Evolutionary conservation across 2,329 filamentous ascomycete species (phyloP).

Genomic region (Karstenula rhodostoma): DNA sequence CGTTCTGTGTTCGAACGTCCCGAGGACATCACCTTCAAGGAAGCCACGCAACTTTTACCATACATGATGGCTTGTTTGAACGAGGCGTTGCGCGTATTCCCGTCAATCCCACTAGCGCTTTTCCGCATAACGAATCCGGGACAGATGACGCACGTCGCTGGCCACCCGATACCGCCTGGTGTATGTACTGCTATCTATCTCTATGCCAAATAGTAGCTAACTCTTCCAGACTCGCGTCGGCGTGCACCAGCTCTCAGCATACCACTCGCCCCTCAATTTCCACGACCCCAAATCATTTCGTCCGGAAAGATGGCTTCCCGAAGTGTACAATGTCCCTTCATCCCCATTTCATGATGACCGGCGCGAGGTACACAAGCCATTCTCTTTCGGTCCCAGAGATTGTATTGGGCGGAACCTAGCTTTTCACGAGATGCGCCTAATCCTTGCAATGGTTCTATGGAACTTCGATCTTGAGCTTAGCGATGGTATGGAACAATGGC

Average conservation of each 20-base stretch:
- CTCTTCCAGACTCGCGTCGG: slow-evolving; percentile 19
- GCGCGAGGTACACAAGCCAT: slow-evolving; percentile 29
- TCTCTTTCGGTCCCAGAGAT: slow-evolving; percentile 25
- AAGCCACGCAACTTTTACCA: slow-evolving; percentile 10
- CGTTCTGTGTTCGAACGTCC: slow-evolving; percentile 22
- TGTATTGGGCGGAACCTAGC: slow-evolving; percentile 30
- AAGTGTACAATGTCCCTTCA: not conserved
- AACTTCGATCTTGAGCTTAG: slow-evolving; percentile 21
- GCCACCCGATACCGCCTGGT: slow-evolving; percentile 15
- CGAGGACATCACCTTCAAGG: slow-evolving; percentile 27
- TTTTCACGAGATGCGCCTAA: slow-evolving; percentile 21
- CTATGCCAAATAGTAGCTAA: not conserved
- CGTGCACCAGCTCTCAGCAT: slow-evolving; percentile 23
- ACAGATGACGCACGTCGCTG: slow-evolving; percentile 14
- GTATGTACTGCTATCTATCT: not conserved
- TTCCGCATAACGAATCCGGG: slow-evolving; percentile 4
- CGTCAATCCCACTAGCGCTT: slow-evolving; percentile 17
- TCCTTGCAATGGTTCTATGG: slow-evolving; percentile 21
- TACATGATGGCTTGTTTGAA: slow-evolving; percentile 18
- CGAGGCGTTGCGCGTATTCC: slow-evolving; percentile 17
- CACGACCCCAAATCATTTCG: slow-evolving; percentile 20
- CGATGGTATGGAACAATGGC: slow-evolving; percentile 14
- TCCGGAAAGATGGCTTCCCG: slow-evolving; percentile 25
- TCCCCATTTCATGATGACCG: slow-evolving; percentile 36
- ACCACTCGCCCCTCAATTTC: slow-evolving; percentile 21